Conservation (phyloP, 306 rosid species). For the Amphicarpaea edgeworthii region DNA sequence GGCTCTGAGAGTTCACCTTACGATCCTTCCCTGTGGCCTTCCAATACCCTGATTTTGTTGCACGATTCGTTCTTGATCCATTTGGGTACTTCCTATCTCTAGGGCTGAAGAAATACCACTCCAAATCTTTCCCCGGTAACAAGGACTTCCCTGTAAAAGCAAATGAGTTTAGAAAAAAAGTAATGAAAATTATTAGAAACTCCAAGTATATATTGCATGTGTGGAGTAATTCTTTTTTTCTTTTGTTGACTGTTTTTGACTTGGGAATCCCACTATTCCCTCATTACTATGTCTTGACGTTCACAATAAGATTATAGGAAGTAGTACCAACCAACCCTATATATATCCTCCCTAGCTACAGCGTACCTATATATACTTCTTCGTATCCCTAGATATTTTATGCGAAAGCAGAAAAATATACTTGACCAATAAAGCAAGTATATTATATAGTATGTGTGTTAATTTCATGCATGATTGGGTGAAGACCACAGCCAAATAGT, state of each 20-base stretch:
- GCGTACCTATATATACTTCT: constrained; percentile 29
- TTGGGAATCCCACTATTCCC: constrained; percentile 54
- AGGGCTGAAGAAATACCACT: constrained; percentile 98
- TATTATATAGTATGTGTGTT: too few relatives aligned
- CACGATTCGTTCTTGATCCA: constrained; percentile 95
- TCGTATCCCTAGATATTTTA: constrained; percentile 36
- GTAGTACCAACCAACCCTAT: constrained; percentile 39
- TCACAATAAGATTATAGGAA: constrained; percentile 46
- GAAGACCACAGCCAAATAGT: constrained; percentile 33
- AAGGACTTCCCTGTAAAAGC: constrained; percentile 93
- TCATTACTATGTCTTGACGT: constrained; percentile 51
- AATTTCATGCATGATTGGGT: constrained; percentile 4
- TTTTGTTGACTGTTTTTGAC: constrained; percentile 57
- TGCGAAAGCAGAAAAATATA: constrained; percentile 46
- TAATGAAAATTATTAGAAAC: background rate
- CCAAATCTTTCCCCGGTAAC: constrained; percentile 95
- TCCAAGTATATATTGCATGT: background rate
- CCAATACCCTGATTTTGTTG: constrained; percentile 96
- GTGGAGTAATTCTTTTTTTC: constrained; percentile 25
- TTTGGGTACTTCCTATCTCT: constrained; percentile 93
- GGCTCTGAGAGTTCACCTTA: constrained; percentile 75
- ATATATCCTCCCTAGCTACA: constrained; percentile 46
- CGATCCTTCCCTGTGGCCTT: constrained; percentile 96
- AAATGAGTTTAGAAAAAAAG: too few relatives aligned
- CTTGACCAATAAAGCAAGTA: constrained; percentile 61